A percentile compares a stretch with the other conserved stretches of the same genome.
These are phyloP conservation scores for Vanderwaltozyma tropicalis DNA, from an alignment of 805 yeast genomes.

Conservation along the genomic window DNA sequence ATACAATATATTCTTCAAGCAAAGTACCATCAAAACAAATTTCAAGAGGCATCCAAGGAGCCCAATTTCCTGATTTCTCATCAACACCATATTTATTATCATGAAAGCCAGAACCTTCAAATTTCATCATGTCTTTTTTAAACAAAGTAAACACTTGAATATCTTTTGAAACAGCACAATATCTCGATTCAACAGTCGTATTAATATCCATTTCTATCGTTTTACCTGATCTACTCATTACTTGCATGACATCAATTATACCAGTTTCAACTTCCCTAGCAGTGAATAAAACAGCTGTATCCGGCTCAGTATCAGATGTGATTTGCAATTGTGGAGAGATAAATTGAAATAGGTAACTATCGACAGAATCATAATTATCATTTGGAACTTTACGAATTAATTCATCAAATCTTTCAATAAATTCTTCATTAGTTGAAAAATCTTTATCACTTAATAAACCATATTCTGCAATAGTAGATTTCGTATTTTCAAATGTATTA, in stretches of 20 bases:
- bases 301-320: slow-evolving; percentile 35
- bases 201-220: slow-evolving; percentile 22
- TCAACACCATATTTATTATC: slow-evolving; percentile 22
- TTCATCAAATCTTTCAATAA: slow-evolving; percentile 37
- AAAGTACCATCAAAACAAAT: slow-evolving; percentile 41
- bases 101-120: slow-evolving; percentile 19
- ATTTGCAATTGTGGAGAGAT: slow-evolving; percentile 56
- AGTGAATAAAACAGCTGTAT: slow-evolving; percentile 41
- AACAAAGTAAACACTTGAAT: slow-evolving; percentile 44
- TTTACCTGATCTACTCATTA: slow-evolving; percentile 25
- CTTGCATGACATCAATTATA: slow-evolving; percentile 36
- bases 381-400: slow-evolving; percentile 34
- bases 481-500: slow-evolving; percentile 12
- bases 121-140: slow-evolving; percentile 29
- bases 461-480: slow-evolving; percentile 15
- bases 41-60: slow-evolving; percentile 58
- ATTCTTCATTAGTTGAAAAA: slow-evolving; percentile 20
- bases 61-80: slow-evolving; percentile 36
- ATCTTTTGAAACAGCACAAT: slow-evolving; percentile 46
- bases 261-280: slow-evolving; percentile 52
- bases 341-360: slow-evolving; percentile 43
- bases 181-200: slow-evolving; percentile 43
- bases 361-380: slow-evolving; percentile 33
- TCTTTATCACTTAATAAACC: slow-evolving; percentile 10
- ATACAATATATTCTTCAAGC: slow-evolving; percentile 36